Percentiles rank a stretch among this genome's conserved stretches.
These are phyloP conservation scores for Papiliotrema terrestris DNA, from an alignment of 1,284 basidiomycete species.

Conservation along the genomic window DNA sequence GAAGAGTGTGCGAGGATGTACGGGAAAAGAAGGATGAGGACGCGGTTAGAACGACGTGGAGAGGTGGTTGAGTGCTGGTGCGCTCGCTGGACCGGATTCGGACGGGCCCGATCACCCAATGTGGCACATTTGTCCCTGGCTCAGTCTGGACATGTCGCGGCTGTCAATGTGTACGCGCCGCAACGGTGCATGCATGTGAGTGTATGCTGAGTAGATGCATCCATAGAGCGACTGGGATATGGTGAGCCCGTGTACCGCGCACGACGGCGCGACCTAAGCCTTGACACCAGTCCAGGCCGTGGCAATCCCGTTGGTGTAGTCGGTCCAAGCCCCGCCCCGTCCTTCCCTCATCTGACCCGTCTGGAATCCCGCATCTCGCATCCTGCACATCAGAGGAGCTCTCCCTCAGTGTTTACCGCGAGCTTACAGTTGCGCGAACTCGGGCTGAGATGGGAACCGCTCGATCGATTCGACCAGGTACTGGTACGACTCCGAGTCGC, in stretches of 20 bases:
- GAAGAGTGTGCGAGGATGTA: neutral
- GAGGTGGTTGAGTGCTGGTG: neutral
- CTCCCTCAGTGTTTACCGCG: neutral
- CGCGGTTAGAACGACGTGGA: neutral
- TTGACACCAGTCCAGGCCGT: conserved; percentile 83
- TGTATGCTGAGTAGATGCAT: too few relatives aligned
- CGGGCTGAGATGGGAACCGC: conserved; percentile 82
- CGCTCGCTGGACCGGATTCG: neutral
- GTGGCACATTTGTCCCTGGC: neutral
- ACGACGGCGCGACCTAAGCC: conserved; percentile 17
- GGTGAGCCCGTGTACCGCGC: too few relatives aligned
- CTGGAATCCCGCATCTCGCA: conserved; percentile 76
- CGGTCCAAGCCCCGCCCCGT: conserved; percentile 82
- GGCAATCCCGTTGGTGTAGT: conserved; percentile 82
- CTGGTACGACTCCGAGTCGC: conserved; percentile 92
- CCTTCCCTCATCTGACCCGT: conserved; percentile 67
- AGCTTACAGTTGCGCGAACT: conserved; percentile 77
- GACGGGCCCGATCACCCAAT: neutral
- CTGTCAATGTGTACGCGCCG: too few relatives aligned
- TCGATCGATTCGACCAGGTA: conserved; percentile 98
- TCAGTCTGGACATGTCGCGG: neutral
- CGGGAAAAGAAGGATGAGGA: neutral
- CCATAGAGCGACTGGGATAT: too few relatives aligned
- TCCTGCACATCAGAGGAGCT: conserved; percentile 37
- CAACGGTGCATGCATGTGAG: too few relatives aligned